Base-by-base conservation (phyloP, 176 grass and related monocot species). In the Zea luxurians region DNA sequence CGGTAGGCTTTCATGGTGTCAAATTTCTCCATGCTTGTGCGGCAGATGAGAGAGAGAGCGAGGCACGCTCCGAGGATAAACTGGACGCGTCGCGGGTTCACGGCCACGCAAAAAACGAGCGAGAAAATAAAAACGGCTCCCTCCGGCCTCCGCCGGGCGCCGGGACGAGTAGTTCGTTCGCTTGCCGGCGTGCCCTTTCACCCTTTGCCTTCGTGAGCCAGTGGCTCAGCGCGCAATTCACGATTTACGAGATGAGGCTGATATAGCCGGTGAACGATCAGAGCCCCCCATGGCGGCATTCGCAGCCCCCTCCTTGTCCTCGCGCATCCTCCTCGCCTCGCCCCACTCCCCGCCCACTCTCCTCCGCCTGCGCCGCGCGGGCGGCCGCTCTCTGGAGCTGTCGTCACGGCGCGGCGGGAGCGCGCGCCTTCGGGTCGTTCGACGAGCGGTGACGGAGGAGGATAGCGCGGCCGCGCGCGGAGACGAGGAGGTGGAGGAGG, bases 271-370 rank as follows among this genome's bases (percentile, higher is more conserved):
- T 4, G 7, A 17, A 35, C 61, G 16, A 40, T 15, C 13, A 15
- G 50, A 74, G 66, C 58, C 41, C 58, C 62, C 45, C 45, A 88
- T 83, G 86, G 61, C 75, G 37, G 68, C 75, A 44, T 66, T 45
- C 16, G 43, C 53, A 17, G 15, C 8, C 2, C 45, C 64, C 34
- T 55, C 46, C 1, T 38, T 38, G 40, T 13, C 74, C 35, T n/a
- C 7, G 80, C 80, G 43, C 34, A 0, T 80, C 45, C 70, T 84
- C 9, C 63, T 88, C 17, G 80, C 42, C 55, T 80, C 81, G 27
- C 37, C 71, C 38, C 17, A 27, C 4, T 42, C 71, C 17, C 70
- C 81, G 53, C 81, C 76, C 2, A 35, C 63, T 18, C 20, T 16
- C 42, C 27, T 16, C 72, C 10, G 18, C 1, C 38, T 35, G 52